Percentiles rank a stretch among this genome's conserved stretches.
Evolutionary conservation across 2,329 filamentous ascomycete genomes (phyloP).

Genomic region (Aspergillus sp.): DNA sequence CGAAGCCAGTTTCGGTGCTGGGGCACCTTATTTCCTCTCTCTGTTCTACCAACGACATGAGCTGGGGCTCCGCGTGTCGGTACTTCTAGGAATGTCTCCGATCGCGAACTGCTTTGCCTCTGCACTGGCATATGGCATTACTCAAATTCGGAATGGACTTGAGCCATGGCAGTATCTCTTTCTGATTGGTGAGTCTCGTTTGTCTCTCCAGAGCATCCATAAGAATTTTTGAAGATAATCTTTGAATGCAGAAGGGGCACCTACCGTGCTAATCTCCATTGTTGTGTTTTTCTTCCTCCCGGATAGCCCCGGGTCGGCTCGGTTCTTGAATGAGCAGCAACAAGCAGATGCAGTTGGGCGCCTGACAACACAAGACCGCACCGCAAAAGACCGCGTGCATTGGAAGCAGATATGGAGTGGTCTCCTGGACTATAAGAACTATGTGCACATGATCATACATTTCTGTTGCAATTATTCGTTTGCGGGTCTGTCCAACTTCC

Average conservation of each 20-base stretch:
- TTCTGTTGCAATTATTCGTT: constrained; percentile 44
- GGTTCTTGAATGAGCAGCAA: constrained; percentile 47
- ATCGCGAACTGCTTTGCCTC: constrained; percentile 43
- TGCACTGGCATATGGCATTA: constrained; percentile 44
- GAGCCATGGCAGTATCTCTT: constrained; percentile 50
- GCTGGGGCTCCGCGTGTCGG: constrained; percentile 50
- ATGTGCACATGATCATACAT: constrained; percentile 40
- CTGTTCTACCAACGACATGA: constrained; percentile 55
- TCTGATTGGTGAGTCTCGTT: constrained; percentile 36
- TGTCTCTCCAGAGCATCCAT: too few species aligned
- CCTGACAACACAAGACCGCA: constrained; percentile 31
- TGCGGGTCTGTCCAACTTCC: constrained; percentile 43
- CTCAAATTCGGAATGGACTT: constrained; percentile 25
- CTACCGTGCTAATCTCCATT: constrained; percentile 44
- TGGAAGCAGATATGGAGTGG: constrained; percentile 38
- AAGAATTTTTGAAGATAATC: too few species aligned
- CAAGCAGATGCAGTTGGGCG: constrained; percentile 54
- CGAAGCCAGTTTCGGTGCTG: constrained; percentile 25
- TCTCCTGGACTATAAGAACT: constrained; percentile 42
- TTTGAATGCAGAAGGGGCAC: constrained; percentile 35
- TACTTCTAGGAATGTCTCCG: constrained; percentile 47
- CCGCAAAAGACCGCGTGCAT: constrained; percentile 28
- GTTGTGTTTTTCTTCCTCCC: constrained; percentile 48
- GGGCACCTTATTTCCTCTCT: constrained; percentile 39
- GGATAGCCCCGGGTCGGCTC: constrained; percentile 46